Conservation (phyloP, 768 basidiomycete genomes). For the Dentipellis sp. region DNA sequence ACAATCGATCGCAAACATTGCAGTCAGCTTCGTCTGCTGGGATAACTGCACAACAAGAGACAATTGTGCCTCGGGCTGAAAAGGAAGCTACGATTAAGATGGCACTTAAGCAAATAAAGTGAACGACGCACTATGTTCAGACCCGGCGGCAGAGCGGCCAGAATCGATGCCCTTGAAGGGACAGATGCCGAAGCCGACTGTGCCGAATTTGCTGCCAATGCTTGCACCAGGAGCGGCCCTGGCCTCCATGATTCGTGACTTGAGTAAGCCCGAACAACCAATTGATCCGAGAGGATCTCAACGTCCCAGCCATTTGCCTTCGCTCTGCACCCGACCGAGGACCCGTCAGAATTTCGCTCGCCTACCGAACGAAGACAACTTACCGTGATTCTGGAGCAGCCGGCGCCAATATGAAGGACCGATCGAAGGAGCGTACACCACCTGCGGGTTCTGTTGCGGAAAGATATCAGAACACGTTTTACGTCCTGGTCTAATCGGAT, state of each 20-base stretch:
- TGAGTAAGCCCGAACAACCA: slow-evolving; percentile 77
- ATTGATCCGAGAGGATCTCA: slow-evolving; percentile 81
- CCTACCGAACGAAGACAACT: slow-evolving; percentile 23
- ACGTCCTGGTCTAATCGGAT: background rate
- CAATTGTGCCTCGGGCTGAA: slow-evolving; percentile 63
- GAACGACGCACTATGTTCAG: slow-evolving; percentile 49
- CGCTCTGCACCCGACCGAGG: slow-evolving; percentile 39
- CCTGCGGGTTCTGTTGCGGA: slow-evolving; percentile 46
- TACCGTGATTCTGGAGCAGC: slow-evolving; percentile 78
- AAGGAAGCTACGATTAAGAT: slow-evolving; percentile 4
- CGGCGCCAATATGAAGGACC: slow-evolving; percentile 81
- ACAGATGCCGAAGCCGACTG: slow-evolving; percentile 18
- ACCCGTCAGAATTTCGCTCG: slow-evolving; percentile 5
- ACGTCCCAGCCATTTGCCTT: slow-evolving; percentile 84
- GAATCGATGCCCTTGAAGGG: slow-evolving; percentile 25
- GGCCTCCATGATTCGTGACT: slow-evolving; percentile 71
- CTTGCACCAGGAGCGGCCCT: slow-evolving; percentile 68
- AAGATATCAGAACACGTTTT: background rate
- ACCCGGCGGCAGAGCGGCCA: slow-evolving; percentile 35
- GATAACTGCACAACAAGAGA: slow-evolving; percentile 61
- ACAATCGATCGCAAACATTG: slow-evolving; percentile 76
- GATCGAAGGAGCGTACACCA: slow-evolving; percentile 87
- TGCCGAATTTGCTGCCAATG: slow-evolving; percentile 23
- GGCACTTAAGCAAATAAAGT: background rate
- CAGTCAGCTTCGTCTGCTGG: slow-evolving; percentile 69